These are phyloP conservation scores for Eucalyptus erythrocorys DNA, from an alignment of 345 rosid species.

Conservation along the genomic window DNA sequence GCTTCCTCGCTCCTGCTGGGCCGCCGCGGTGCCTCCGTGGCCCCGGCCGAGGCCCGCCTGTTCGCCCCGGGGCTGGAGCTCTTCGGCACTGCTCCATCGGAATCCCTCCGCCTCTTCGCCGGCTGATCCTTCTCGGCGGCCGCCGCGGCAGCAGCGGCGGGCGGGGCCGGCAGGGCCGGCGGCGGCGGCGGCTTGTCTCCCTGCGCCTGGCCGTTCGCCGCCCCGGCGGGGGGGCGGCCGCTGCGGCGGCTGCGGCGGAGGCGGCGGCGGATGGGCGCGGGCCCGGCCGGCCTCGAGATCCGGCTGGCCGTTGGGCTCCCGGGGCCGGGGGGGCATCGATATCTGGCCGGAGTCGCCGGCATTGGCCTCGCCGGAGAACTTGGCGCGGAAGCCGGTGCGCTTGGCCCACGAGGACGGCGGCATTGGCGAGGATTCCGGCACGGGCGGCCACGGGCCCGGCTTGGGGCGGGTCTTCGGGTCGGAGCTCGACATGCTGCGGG, in stretches of 20 bases:
- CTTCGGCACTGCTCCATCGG: slow-evolving; percentile 63
- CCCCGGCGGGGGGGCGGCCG: neutral
- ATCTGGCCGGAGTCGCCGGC: slow-evolving; percentile 71
- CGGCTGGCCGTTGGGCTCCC: slow-evolving; percentile 29
- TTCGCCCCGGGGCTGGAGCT: slow-evolving; percentile 31
- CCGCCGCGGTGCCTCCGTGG: slow-evolving; percentile 32
- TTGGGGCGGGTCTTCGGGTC: slow-evolving; percentile 62
- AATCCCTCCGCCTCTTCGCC: slow-evolving; percentile 77
- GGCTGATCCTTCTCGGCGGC: slow-evolving; percentile 25
- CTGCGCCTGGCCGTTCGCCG: slow-evolving; percentile 5
- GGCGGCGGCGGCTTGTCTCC: slow-evolving; percentile 14
- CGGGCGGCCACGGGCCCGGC: slow-evolving; percentile 65
- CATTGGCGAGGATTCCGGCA: slow-evolving; percentile 65
- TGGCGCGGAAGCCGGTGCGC: slow-evolving; percentile 85
- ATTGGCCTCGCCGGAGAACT: slow-evolving; percentile 90
- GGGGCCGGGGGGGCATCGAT: slow-evolving; percentile 32
- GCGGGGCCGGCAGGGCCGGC: neutral
- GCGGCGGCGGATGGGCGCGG: neutral
- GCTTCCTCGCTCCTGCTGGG: slow-evolving; percentile 44
- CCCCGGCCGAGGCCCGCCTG: slow-evolving; percentile 20
- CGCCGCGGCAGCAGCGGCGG: neutral
- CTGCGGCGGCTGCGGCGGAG: neutral
- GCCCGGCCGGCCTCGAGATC: slow-evolving; percentile 75
- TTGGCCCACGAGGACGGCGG: slow-evolving; percentile 97
- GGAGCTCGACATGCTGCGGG: slow-evolving; percentile 42